Evolutionary conservation across 2,329 filamentous ascomycete species (phyloP).

Genomic region (Diplodia sapinea): DNA sequence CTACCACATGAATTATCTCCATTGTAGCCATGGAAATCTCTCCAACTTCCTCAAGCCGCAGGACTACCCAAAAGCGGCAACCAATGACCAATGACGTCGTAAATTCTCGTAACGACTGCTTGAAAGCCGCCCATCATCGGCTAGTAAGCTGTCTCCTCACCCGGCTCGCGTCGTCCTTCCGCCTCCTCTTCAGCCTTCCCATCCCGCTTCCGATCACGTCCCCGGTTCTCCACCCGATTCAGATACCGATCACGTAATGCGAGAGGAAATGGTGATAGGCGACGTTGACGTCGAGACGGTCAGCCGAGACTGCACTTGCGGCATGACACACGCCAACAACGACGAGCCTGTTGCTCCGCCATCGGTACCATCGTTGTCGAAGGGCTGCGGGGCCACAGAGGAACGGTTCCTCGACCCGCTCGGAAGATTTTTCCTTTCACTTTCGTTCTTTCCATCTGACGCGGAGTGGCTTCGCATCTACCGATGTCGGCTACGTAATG

Average conservation of each 20-base stretch:
- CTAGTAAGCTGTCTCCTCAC: neutral
- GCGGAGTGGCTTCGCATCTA: no score
- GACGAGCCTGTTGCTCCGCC: neutral
- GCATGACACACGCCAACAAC: constrained; percentile 1
- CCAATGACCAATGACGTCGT: constrained; percentile 7
- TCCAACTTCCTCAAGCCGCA: no score
- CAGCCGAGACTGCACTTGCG: no score
- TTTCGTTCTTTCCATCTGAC: no score
- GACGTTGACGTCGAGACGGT: no score
- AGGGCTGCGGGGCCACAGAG: no score
- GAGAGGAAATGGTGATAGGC: no score
- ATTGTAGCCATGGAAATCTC: no score
- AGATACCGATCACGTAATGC: neutral
- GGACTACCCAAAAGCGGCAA: constrained; percentile 3
- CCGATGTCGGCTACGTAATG: no score
- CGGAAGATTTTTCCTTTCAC: no score
- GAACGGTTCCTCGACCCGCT: no score
- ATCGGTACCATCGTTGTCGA: neutral
- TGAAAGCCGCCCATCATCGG: neutral
- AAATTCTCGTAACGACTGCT: neutral
- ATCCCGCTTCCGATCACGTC: neutral
- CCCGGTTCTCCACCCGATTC: neutral
- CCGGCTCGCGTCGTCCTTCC: neutral
- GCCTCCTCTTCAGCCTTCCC: neutral
- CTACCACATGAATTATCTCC: no score